A percentile compares a stretch with the other conserved stretches of the same genome.
These are phyloP conservation scores for Xylaria telfairii DNA, from an alignment of 495 filamentous ascomycete genomes.

Conservation along the genomic window DNA sequence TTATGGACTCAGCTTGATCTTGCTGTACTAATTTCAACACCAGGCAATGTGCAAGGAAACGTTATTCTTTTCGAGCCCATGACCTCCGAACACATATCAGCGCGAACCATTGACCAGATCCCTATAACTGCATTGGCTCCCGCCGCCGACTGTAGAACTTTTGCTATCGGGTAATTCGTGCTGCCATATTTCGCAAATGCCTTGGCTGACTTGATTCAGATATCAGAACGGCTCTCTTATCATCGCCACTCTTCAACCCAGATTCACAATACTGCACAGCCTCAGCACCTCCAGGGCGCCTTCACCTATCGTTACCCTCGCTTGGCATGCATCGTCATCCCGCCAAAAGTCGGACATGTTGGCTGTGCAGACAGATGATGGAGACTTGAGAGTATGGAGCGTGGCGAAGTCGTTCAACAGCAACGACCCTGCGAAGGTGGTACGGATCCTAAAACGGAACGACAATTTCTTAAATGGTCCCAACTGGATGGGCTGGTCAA, in stretches of 20 bases:
- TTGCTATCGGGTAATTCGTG: conserved; percentile 84
- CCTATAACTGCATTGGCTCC: conserved; percentile 92
- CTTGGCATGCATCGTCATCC: conserved; percentile 97
- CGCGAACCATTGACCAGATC: conserved; percentile 88
- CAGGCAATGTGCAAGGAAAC: conserved; percentile 89
- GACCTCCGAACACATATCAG: conserved; percentile 90
- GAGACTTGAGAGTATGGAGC: conserved; percentile 96
- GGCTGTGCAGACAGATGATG: conserved; percentile 88
- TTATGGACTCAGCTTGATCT: conserved; percentile 12
- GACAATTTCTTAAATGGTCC: conserved; percentile 76
- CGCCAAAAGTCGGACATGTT: conserved; percentile 99
- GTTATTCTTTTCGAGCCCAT: conserved; percentile 94
- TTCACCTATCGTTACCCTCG: conserved; percentile 85
- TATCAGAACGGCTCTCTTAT: conserved; percentile 96
- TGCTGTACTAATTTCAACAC: conserved; percentile 25
- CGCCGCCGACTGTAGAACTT: conserved; percentile 90
- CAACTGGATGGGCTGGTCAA: conserved; percentile 98
- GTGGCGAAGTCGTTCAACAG: conserved; percentile 82
- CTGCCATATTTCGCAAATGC: conserved; percentile 15
- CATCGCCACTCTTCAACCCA: conserved; percentile 84
- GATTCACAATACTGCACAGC: conserved; percentile 94
- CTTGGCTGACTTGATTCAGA: conserved; percentile 55
- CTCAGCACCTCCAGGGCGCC: conserved; percentile 81
- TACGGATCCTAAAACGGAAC: conserved; percentile 79
- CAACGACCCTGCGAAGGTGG: conserved; percentile 80